These are phyloP conservation scores for Botryotinia convoluta DNA, from an alignment of 2,329 filamentous ascomycete species.

Conservation along the genomic window DNA sequence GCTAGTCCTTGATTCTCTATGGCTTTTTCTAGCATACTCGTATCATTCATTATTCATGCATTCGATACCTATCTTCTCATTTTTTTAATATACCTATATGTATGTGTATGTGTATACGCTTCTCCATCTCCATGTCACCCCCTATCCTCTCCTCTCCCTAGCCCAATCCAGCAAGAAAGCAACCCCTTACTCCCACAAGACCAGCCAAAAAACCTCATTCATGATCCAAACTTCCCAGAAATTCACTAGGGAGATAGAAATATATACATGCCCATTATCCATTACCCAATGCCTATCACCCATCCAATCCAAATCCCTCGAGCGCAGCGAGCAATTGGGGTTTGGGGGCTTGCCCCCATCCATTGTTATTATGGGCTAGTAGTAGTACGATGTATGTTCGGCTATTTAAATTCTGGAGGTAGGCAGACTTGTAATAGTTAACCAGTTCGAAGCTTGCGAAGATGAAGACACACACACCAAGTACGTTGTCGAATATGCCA, in stretches of 20 bases:
- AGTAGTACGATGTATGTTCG: no score
- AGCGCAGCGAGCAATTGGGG: background rate
- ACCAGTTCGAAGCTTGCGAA: background rate
- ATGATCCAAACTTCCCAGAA: no score
- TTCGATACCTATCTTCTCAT: background rate
- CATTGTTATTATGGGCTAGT: background rate
- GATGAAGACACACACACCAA: background rate
- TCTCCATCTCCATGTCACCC: background rate
- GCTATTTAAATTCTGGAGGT: no score
- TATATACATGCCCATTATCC: no score
- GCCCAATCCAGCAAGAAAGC: background rate
- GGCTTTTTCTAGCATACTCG: background rate
- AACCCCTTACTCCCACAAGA: background rate
- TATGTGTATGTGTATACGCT: background rate
- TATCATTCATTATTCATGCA: background rate
- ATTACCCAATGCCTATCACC: no score
- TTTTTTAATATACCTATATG: background rate
- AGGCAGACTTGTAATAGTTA: background rate
- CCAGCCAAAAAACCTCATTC: no score
- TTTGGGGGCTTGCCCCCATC: background rate
- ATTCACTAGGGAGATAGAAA: no score
- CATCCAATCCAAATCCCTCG: background rate
- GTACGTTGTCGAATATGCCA: background rate
- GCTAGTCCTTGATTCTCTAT: background rate
- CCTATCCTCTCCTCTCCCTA: background rate